Evolutionary conservation across 2,329 filamentous ascomycete species (phyloP), one percentile per base, ranked within the genome.

Genomic region (Apiospora aurea): DNA sequence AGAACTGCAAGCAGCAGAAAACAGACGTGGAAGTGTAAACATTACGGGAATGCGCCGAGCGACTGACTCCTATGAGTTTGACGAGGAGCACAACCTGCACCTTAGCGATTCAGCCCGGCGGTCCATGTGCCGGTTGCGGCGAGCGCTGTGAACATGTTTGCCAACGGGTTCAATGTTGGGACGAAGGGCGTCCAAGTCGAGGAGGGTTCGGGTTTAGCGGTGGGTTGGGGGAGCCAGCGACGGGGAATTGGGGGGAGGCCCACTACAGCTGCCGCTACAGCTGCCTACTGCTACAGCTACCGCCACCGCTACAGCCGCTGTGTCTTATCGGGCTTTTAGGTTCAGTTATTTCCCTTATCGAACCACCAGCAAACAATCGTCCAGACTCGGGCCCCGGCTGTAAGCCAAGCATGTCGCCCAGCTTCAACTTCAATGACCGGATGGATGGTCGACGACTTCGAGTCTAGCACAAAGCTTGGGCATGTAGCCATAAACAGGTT

Each of bases 1-100:
- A 29, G 41, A 8, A 43, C 8, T 13, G n/a, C n/a, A 24, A 11
- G 14, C 49, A 51, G 49, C n/a, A 51, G 11, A 24, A 10, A 51
- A 13, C n/a, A 51, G n/a, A 26, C 4, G 24, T 13, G 10, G 1
- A 24, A 26, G 49, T 24, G n/a, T 10, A 24, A 26, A 21, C n/a
- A 49, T 49, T 29, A 24, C 51, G 51, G 51, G 14, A 29, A 57
- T 57, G 51, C 7, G 7, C 5, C 6, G 26, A 57, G 26, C 34
- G 26, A 57, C 51, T 61, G 53, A 61, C 53, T 61, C 53, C 53
- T 4, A 38, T 21, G 7, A n/a, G 51, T 57, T 61, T 61, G 29
- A 11, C 29, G 29, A 61, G 21, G 29, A 21, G 7, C 29, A 18
- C 2, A 21, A 21, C 21, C 3, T 11, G 53, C 53, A 64, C 18